A percentile compares a stretch with the other conserved stretches of the same genome.
These are phyloP conservation scores for Sporothrix brunneoviolacea DNA, from an alignment of 2,329 filamentous ascomycete species.

Conservation along the genomic window DNA sequence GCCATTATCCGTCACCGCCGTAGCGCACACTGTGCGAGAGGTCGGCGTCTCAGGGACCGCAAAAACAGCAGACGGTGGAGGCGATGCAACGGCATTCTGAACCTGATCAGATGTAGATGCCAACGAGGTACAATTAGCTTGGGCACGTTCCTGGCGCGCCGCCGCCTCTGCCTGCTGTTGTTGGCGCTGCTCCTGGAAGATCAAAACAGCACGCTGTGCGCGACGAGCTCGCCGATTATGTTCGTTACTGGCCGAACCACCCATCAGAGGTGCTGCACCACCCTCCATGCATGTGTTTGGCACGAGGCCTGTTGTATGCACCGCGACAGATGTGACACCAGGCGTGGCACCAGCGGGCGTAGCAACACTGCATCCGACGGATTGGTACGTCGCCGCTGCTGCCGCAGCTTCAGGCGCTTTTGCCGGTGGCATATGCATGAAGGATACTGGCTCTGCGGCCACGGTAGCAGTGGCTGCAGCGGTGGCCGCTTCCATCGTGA, in stretches of 20 bases:
- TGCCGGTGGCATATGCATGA: too few species aligned
- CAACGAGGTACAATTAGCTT: too few species aligned
- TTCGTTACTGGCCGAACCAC: background rate
- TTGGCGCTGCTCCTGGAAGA: constrained; percentile 17
- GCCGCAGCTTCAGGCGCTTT: background rate
- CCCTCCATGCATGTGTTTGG: background rate
- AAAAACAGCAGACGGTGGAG: too few species aligned
- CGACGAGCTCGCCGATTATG: constrained; percentile 16
- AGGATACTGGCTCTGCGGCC: too few species aligned
- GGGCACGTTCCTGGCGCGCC: constrained; percentile 11
- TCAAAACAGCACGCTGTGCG: constrained; percentile 16
- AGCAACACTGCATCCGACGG: background rate
- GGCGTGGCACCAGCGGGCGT: background rate
- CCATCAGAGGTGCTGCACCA: background rate
- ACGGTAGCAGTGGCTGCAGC: too few species aligned
- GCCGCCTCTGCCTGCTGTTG: constrained; percentile 14
- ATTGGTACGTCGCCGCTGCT: background rate
- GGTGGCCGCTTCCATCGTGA: too few species aligned
- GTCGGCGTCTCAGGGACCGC: background rate
- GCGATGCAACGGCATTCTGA: too few species aligned
- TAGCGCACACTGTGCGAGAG: background rate
- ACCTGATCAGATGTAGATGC: background rate
- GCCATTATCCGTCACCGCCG: background rate
- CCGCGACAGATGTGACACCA: background rate
- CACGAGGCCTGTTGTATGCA: background rate